A percentile compares a stretch with the other conserved stretches of the same genome.
Evolutionary conservation across 2,329 filamentous ascomycete genomes (phyloP).

Genomic region (Aspergillus fischeri): DNA sequence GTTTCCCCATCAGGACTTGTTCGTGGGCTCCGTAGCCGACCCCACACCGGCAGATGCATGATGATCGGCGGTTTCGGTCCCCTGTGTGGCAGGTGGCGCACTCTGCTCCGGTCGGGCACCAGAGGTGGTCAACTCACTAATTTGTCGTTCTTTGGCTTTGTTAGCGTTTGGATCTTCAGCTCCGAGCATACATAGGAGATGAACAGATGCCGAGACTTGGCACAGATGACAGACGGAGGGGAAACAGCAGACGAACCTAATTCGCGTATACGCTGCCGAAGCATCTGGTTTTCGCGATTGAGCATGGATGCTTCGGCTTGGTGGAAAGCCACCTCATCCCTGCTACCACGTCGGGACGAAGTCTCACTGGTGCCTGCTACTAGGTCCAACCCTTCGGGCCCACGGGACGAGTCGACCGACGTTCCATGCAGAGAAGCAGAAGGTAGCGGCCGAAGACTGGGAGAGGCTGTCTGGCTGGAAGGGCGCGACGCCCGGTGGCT

Average conservation of each 20-base stretch:
- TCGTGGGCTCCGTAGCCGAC: conserved; percentile 16
- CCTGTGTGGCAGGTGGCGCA: conserved; percentile 4
- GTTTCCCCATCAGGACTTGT: conserved; percentile 18
- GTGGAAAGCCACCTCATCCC: conserved; percentile 45
- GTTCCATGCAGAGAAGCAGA: not conserved
- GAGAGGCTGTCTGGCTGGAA: conserved; percentile 36
- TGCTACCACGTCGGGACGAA: conserved; percentile 34
- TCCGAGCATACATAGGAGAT: not conserved
- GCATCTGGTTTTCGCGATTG: conserved; percentile 46
- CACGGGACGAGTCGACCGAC: conserved; percentile 18
- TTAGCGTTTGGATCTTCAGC: conserved; percentile 1
- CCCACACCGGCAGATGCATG: conserved; percentile 7
- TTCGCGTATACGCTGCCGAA: conserved; percentile 45
- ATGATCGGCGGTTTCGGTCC: conserved; percentile 7
- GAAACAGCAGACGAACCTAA: conserved; percentile 33
- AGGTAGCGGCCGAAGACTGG: conserved; percentile 31
- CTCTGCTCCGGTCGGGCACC: conserved; percentile 5
- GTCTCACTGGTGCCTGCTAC: conserved; percentile 24
- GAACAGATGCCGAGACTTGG: not conserved
- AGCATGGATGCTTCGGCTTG: conserved; percentile 46
- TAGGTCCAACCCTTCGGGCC: conserved; percentile 22
- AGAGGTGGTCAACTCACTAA: conserved; percentile 25
- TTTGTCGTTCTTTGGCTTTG: conserved; percentile 25
- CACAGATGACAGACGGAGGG: not conserved
- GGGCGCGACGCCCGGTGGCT: conserved; percentile 32